Evolutionary conservation across 2,329 filamentous ascomycete genomes (phyloP), one percentile per base, ranked within the genome.

Genomic region (Cladosporium sphaerospermum): DNA sequence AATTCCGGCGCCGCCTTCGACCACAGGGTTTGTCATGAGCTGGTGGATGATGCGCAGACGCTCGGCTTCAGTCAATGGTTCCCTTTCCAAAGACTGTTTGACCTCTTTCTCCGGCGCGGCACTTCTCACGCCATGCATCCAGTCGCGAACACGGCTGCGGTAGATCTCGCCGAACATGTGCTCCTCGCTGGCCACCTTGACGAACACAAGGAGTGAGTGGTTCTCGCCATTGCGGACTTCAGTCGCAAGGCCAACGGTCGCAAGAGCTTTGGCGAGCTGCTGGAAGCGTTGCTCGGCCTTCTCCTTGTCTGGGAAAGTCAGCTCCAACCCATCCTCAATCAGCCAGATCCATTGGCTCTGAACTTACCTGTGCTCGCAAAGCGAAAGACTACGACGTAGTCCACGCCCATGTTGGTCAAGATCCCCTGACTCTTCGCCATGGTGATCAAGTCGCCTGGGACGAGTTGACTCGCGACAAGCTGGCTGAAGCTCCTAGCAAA

Each of bases 31-130:
- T 8, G 75, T 77, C 56, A 78, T 77, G 56, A 96, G 81, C 46
- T 93, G 82, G 68, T 96, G 93, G 54, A 96, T 86, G 44, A 95
- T 83, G 33, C 93, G 84, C 42, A 96, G 80, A 44, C 91, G 81
- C 73, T 99, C 93, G 18, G 92, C 88, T 66, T 95, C 89, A 37
- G 85, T 89, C 54, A 96, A 78, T 1, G 90, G 87, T 60, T 95
- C 86, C 13, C 81, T 74, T 54, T 84, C 75, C 49, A 95, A 80
- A 11, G 84, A 80, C 55, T 82, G 76, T 45, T 79, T 73, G 14
- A 89, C 82, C 60, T 95, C 84, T 64, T 83, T 85, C 53, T 83
- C 80, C 0, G 92, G 92, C 34, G 89, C 84, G 16, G 82, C 80
- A 46, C 87, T 80, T 57, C 89, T 85, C 52, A 96, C 86, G 49